Conservation (phyloP, 495 filamentous ascomycete species). For the Penicillium simplicissimum region DNA sequence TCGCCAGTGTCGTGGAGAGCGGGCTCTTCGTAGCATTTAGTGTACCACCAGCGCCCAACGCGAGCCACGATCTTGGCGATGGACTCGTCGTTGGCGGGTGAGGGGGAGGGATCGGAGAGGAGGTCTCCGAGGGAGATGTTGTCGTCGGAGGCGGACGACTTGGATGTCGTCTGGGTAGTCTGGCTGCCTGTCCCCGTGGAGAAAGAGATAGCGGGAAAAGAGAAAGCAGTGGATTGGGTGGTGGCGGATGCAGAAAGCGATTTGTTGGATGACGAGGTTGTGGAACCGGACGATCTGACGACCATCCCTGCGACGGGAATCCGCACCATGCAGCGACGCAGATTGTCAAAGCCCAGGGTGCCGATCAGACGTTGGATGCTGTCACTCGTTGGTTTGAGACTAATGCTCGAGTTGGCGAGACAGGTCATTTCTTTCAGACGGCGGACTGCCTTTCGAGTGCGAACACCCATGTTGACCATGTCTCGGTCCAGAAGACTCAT, state of each 20-base stretch:
- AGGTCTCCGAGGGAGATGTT: constrained; percentile 68
- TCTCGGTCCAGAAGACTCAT: constrained; percentile 82
- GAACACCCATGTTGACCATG: constrained; percentile 82
- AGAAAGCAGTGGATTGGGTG: constrained; percentile 32
- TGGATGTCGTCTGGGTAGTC: constrained; percentile 24
- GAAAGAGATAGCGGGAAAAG: constrained; percentile 29
- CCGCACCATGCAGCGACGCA: constrained; percentile 85
- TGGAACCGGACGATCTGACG: constrained; percentile 39
- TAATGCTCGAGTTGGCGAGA: constrained; percentile 59
- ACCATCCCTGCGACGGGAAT: constrained; percentile 83
- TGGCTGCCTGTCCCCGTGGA: constrained; percentile 26
- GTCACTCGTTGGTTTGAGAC: constrained; percentile 75
- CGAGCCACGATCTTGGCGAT: constrained; percentile 90
- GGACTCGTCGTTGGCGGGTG: constrained; percentile 66
- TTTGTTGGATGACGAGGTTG: constrained; percentile 36
- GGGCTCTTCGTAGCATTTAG: constrained; percentile 79
- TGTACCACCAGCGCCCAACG: constrained; percentile 97
- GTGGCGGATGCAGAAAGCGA: constrained; percentile 28
- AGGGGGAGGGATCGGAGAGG: constrained; percentile 58
- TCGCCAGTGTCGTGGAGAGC: constrained; percentile 52
- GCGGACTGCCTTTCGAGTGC: constrained; percentile 72
- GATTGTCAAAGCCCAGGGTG: constrained; percentile 75
- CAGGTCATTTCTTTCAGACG: constrained; percentile 76
- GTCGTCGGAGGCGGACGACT: constrained; percentile 41
- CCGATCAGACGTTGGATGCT: constrained; percentile 75